Conservation (phyloP, 2,329 filamentous ascomycete genomes). For the Colletotrichum echinochloae region DNA sequence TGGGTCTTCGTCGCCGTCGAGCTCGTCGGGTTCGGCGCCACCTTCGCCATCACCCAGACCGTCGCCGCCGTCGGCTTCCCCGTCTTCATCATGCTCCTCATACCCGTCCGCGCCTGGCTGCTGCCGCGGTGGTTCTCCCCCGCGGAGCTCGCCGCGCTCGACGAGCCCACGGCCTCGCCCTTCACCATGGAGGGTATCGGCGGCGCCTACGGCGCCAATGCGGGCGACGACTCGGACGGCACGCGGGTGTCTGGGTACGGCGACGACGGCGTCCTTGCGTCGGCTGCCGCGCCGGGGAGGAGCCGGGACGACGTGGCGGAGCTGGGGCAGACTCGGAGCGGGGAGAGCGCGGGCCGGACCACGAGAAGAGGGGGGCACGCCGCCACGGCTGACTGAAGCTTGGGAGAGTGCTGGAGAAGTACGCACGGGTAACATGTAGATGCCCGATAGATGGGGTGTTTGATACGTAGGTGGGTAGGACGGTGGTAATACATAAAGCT, state of each 20-base stretch:
- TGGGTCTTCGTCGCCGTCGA: conserved; percentile 79
- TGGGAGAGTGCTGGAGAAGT: background rate
- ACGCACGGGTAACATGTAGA: background rate
- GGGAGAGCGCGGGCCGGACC: background rate
- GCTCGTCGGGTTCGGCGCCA: conserved; percentile 78
- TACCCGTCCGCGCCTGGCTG: conserved; percentile 73
- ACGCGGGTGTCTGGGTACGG: conserved; percentile 10
- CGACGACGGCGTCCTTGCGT: conserved; percentile 47
- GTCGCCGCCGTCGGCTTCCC: conserved; percentile 87
- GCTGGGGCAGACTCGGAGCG: conserved; percentile 43
- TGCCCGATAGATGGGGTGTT: background rate
- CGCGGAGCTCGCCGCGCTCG: conserved; percentile 72
- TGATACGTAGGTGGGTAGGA: background rate
- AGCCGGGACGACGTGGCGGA: conserved; percentile 52
- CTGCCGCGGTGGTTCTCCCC: conserved; percentile 71
- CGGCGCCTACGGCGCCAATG: conserved; percentile 64
- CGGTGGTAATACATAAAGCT: no score
- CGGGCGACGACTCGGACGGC: conserved; percentile 37
- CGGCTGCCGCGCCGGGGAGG: conserved; percentile 46
- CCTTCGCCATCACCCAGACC: conserved; percentile 86
- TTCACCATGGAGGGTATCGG: conserved; percentile 84
- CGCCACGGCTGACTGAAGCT: background rate
- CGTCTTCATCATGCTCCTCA: conserved; percentile 76
- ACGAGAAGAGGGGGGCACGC: conserved; percentile 13
- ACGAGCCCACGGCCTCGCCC: conserved; percentile 79